Evolutionary conservation across 148 eudicot genomes (phyloP).

Genomic region (Cornus controversa): DNA sequence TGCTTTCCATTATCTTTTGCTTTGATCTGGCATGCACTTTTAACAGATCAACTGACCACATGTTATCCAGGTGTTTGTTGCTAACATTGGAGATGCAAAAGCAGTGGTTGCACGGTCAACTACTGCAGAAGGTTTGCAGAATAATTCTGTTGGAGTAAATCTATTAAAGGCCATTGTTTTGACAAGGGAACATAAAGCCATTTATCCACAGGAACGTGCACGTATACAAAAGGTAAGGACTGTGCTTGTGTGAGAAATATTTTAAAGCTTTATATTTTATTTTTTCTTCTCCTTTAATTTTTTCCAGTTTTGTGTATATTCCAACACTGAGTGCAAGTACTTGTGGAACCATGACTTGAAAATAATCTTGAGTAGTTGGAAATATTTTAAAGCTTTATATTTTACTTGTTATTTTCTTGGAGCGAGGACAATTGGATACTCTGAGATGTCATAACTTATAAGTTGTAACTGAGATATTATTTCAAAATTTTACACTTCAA

Average conservation of each 20-base stretch:
- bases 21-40: background rate
- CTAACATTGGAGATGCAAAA: constrained; percentile 94
- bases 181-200: constrained; percentile 91
- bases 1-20: background rate
- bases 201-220: constrained; percentile 81
- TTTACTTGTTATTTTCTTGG: background rate
- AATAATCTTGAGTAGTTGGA: background rate
- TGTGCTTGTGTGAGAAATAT: background rate
- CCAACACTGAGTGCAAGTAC: background rate
- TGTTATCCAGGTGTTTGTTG: constrained; percentile 68
- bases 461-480: background rate
- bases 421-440: background rate
- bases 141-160: constrained; percentile 29
- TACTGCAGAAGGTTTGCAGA: constrained; percentile 31
- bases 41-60: background rate
- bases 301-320: background rate
- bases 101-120: constrained; percentile 76
- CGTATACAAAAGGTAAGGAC: constrained; percentile 72
- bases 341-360: background rate
- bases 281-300: too few species aligned
- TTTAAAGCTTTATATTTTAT: background rate
- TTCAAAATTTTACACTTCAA: background rate
- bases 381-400: background rate
- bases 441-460: background rate
- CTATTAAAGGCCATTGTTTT: constrained; percentile 76